These are phyloP conservation scores for Malus domestica DNA, from an alignment of 306 rosid species.

Conservation along the genomic window DNA sequence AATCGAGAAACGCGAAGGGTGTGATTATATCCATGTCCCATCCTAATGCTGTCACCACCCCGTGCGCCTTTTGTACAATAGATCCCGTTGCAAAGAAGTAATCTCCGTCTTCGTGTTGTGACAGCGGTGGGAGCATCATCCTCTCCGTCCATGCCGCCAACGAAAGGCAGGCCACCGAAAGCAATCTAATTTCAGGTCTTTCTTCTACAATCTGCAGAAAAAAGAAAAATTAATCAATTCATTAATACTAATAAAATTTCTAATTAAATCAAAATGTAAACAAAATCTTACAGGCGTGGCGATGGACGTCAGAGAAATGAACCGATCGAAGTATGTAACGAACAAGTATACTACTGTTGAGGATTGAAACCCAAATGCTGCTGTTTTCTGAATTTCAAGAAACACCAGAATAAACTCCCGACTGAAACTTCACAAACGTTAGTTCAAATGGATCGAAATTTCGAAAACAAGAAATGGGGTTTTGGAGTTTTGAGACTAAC, in stretches of 20 bases:
- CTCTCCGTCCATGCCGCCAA: constrained; percentile 89
- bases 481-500: constrained; percentile 34
- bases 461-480: background rate
- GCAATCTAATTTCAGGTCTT: constrained; percentile 30
- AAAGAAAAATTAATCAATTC: too few relatives aligned
- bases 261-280: background rate
- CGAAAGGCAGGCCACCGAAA: constrained; percentile 68
- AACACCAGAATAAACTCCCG: background rate
- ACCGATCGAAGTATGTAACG: constrained; percentile 65
- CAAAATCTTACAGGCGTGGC: constrained; percentile 48
- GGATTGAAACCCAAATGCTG: constrained; percentile 55
- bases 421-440: background rate
- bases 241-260: too few relatives aligned
- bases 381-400: constrained; percentile 43
- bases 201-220: background rate
- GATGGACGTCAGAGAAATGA: constrained; percentile 32
- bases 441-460: background rate
- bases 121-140: constrained; percentile 37
- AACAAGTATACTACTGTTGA: constrained; percentile 80
- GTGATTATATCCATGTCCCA: constrained; percentile 58
- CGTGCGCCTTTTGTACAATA: constrained; percentile 65
- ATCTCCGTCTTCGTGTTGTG: constrained; percentile 43
- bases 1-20: constrained; percentile 67
- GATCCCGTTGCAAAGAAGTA: constrained; percentile 38
- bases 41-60: constrained; percentile 54